Evolutionary conservation across 2,329 filamentous ascomycete species (phyloP).

Genomic region (Nectriaceae sp.): DNA sequence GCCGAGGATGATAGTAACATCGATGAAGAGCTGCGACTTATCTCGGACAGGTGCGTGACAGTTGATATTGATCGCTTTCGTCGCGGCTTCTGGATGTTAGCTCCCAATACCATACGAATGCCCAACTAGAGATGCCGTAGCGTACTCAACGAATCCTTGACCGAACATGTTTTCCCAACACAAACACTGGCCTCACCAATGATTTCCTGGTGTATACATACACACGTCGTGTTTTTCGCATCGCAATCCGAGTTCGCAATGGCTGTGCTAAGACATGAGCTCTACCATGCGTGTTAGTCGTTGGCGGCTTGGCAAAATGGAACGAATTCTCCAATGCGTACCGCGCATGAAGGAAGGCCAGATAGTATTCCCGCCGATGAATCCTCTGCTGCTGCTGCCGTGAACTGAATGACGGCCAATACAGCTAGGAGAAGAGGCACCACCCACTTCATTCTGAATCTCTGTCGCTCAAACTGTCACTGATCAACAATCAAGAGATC

Average conservation of each 20-base stretch:
- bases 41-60: conserved; percentile 15
- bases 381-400: conserved; percentile 6
- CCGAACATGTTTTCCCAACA: conserved; percentile 18
- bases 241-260: conserved; percentile 18
- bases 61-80: conserved; percentile 16
- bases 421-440: conserved; percentile 20
- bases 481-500: conserved; percentile 7
- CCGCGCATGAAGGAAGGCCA: conserved; percentile 19
- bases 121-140: neutral
- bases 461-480: conserved; percentile 1
- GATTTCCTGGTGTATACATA: conserved; percentile 20
- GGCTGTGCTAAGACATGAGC: conserved; percentile 16
- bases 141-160: conserved; percentile 20
- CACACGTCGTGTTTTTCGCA: conserved; percentile 21
- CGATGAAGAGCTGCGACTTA: conserved; percentile 13
- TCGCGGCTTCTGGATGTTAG: conserved; percentile 6
- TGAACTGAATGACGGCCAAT: conserved; percentile 13
- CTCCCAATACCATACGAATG: neutral
- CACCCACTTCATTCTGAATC: conserved; percentile 26
- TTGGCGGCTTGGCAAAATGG: neutral
- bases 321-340: conserved; percentile 2
- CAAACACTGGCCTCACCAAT: conserved; percentile 20
- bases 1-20: conserved; percentile 18
- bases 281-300: conserved; percentile 15
- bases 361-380: conserved; percentile 16